These are phyloP conservation scores for Ruellia speciosa DNA, from an alignment of 305 asterid species.

Conservation along the genomic window DNA sequence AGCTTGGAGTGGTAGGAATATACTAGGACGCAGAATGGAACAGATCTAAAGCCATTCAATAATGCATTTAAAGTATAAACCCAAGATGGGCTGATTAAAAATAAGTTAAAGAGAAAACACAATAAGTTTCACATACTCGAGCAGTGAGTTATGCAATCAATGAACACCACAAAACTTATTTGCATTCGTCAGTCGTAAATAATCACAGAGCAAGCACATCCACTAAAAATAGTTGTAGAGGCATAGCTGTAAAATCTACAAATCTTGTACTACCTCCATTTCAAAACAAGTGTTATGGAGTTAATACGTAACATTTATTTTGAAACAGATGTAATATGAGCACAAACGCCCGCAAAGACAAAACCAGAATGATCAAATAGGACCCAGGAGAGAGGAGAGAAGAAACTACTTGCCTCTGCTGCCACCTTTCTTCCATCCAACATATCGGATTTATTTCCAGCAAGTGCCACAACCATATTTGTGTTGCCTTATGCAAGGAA, in stretches of 20 bases:
- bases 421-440: constrained; percentile 50
- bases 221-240: no score
- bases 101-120: background rate
- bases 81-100: background rate
- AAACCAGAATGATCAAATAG: background rate
- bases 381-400: background rate
- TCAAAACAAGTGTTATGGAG: no score
- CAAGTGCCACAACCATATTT: constrained; percentile 50
- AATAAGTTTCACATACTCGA: no score
- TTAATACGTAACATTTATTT: no score
- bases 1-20: background rate
- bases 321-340: no score
- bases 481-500: constrained; percentile 32
- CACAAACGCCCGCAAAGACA: constrained; percentile 4
- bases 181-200: no score
- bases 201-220: no score
- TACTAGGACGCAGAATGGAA: background rate
- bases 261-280: no score
- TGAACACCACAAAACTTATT: no score
- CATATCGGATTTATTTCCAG: constrained; percentile 48
- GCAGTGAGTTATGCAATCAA: no score
- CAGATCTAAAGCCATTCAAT: background rate
- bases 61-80: background rate
- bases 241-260: no score
- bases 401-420: constrained; percentile 46